These are phyloP conservation scores for Penicillium sp. DNA, from an alignment of 2,329 filamentous ascomycete species.

Conservation along the genomic window DNA sequence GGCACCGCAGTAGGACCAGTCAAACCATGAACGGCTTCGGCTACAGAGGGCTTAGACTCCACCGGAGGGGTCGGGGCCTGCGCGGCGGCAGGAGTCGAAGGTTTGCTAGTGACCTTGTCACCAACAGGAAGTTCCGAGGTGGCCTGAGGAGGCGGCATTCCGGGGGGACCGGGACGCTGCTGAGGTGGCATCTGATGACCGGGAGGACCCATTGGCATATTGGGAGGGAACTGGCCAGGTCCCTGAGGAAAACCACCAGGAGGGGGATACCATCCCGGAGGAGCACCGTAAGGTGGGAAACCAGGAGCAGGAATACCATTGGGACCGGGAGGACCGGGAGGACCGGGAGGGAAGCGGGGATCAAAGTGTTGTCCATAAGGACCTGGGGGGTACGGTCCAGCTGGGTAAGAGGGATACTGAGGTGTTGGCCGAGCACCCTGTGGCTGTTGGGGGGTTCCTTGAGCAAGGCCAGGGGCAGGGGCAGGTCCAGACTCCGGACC, in stretches of 20 bases:
- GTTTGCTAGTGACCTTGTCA: slow-evolving; percentile 38
- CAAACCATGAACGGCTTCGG: slow-evolving; percentile 36
- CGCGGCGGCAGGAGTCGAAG: slow-evolving; percentile 37
- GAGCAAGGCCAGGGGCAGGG: slow-evolving; percentile 42
- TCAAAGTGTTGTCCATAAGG: slow-evolving; percentile 48
- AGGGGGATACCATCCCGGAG: slow-evolving; percentile 73
- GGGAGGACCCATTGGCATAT: slow-evolving; percentile 59
- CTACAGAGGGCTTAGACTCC: slow-evolving; percentile 40
- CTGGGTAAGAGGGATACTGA: slow-evolving; percentile 42
- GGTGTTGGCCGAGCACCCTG: slow-evolving; percentile 39
- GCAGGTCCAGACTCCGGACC: slow-evolving; percentile 20
- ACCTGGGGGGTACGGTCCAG: slow-evolving; percentile 43
- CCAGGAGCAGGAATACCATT: neutral
- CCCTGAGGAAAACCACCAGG: slow-evolving; percentile 71
- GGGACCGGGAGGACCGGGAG: slow-evolving; percentile 60
- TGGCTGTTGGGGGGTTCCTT: slow-evolving; percentile 48
- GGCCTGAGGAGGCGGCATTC: slow-evolving; percentile 29
- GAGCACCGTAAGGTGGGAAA: slow-evolving; percentile 76
- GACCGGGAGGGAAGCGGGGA: slow-evolving; percentile 56
- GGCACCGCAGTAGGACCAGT: slow-evolving; percentile 26
- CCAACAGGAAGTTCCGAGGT: slow-evolving; percentile 47
- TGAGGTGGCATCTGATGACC: slow-evolving; percentile 45
- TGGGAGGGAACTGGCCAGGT: slow-evolving; percentile 66
- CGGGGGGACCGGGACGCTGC: slow-evolving; percentile 35
- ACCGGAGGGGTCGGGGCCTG: slow-evolving; percentile 38